Evolutionary conservation across 139 green algal species (phyloP).

Genomic region (Volvox reticuliferus): DNA sequence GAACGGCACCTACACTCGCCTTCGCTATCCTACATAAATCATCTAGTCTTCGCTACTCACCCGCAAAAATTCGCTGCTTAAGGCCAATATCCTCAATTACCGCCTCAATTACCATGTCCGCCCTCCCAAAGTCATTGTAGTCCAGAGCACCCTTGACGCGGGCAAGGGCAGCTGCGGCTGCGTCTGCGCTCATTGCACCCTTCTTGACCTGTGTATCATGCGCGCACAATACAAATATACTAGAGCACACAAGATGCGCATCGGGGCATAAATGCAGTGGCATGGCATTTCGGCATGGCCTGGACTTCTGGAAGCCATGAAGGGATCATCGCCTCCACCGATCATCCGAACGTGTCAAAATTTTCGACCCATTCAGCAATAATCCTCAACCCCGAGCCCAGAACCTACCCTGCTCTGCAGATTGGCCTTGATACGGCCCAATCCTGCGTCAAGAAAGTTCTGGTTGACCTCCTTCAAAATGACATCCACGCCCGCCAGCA

Average conservation of each 20-base stretch:
- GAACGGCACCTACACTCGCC: no score
- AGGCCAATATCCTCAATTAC: slow-evolving; percentile 95
- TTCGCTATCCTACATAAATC: no score
- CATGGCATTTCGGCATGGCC: no score
- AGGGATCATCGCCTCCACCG: no score
- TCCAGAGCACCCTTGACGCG: slow-evolving; percentile 83
- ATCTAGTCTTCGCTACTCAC: slow-evolving; percentile 2
- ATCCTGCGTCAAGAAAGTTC: slow-evolving; percentile 93
- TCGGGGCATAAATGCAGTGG: no score
- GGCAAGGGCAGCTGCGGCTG: slow-evolving; percentile 70
- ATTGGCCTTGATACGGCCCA: slow-evolving; percentile 93
- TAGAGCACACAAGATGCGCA: no score
- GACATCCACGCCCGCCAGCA: slow-evolving; percentile 83
- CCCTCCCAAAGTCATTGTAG: slow-evolving; percentile 85
- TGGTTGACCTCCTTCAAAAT: slow-evolving; percentile 99
- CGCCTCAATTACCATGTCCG: slow-evolving; percentile 99
- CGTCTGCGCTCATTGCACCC: slow-evolving; percentile 69
- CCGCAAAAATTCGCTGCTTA: slow-evolving; percentile 94
- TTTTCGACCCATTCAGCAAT: no score
- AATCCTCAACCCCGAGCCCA: background rate
- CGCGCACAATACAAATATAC: no score
- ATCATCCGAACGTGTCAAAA: no score
- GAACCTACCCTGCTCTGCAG: slow-evolving; percentile 77
- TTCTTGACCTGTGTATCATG: slow-evolving; percentile 77
- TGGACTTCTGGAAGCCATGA: no score